Base-by-base conservation (phyloP, 2,329 filamentous ascomycete species). In the Rhynchosporium agropyri region DNA sequence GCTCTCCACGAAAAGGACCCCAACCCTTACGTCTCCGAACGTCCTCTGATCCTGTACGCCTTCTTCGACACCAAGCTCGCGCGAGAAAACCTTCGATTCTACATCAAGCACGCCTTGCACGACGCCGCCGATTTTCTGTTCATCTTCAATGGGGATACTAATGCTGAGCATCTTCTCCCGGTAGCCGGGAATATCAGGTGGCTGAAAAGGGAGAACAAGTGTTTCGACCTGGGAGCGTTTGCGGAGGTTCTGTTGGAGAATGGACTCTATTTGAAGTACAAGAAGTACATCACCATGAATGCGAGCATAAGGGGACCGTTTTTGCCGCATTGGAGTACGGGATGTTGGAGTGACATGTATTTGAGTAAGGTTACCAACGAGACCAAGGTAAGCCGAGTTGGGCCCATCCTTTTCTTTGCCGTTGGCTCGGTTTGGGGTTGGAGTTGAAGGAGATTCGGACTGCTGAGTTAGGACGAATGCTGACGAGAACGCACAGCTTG, bases 301-400 rank as follows among this genome's bases (percentile, higher is more conserved):
- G 70, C 71, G 6, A 71, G 68, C 58, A 64, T 74, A 26, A 64
- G 72, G 3, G 72, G 72, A 1, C 72, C 72, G 1, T 74, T 73
- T 28, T 8, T 73, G n/a, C 72, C 71, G 6, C 64, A 61, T 51
- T 73, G 69, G 69, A 31, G 66, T 6, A 48, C 64, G 15, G 62
- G 51, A 10, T 74, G 72, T 50, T 74, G 72, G 72, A 72, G 66
- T 36, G 69, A 72, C 36, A 63, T 66, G 56, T 73, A 69, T 43
- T 54, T 73, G 38, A 58, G 58, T 43, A 68, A 62, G 48, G n/a
- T 69, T 12, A 70, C 69, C 13, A 63, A 69, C 13, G 51, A 69
- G 20, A 64, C 66, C 26, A 71, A 71, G 69, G 70, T 71, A 57
- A 13, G 20, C 20, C 20, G 20, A 20, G 20, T 20, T 20, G 20